A percentile compares a stretch with the other conserved stretches of the same genome.
phyloP scores from a whole-genome alignment of 768 basidiomycete species.

The Gloeostereum incarnatum region DNA sequence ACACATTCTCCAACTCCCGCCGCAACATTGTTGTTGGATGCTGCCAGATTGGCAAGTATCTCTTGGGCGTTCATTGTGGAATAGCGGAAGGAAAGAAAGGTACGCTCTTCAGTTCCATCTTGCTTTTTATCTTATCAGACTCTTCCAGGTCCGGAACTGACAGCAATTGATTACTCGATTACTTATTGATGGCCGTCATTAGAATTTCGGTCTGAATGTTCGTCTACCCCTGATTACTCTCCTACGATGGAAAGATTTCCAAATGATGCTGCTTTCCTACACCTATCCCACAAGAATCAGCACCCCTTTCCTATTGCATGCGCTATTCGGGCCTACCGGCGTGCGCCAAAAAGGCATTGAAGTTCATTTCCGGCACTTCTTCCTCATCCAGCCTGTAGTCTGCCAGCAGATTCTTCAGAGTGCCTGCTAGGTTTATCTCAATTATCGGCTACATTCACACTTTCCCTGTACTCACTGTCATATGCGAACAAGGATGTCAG shows the following conservation, averaged over 20 bases:
- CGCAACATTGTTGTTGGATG: slow-evolving; percentile 17
- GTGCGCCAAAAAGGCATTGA: slow-evolving; percentile 47
- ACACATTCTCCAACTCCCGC: slow-evolving; percentile 22
- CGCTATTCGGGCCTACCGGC: slow-evolving; percentile 43
- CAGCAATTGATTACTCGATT: not conserved
- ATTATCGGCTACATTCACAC: slow-evolving; percentile 2
- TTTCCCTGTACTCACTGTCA: slow-evolving; percentile 29
- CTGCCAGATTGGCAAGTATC: slow-evolving; percentile 3
- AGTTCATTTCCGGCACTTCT: slow-evolving; percentile 30
- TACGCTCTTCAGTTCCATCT: not conserved
- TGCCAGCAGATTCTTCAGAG: slow-evolving; percentile 28
- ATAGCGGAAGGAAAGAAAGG: not conserved
- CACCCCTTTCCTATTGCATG: too few relatives aligned
- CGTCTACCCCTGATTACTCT: slow-evolving; percentile 1
- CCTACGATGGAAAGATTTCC: not conserved
- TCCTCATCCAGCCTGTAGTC: slow-evolving; percentile 41
- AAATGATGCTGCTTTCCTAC: not conserved
- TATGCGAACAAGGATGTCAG: slow-evolving; percentile 42
- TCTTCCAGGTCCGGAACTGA: not conserved
- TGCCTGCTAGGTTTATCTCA: slow-evolving; percentile 22
- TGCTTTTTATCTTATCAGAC: not conserved
- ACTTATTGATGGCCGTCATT: slow-evolving; percentile 1
- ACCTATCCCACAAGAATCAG: too few relatives aligned
- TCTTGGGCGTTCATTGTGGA: slow-evolving; percentile 4
- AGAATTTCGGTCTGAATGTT: slow-evolving; percentile 6